A percentile compares a stretch with the other conserved stretches of the same genome.
Evolutionary conservation across 441 rosid species (phyloP).

Genomic region (Macaranga tanarius): DNA sequence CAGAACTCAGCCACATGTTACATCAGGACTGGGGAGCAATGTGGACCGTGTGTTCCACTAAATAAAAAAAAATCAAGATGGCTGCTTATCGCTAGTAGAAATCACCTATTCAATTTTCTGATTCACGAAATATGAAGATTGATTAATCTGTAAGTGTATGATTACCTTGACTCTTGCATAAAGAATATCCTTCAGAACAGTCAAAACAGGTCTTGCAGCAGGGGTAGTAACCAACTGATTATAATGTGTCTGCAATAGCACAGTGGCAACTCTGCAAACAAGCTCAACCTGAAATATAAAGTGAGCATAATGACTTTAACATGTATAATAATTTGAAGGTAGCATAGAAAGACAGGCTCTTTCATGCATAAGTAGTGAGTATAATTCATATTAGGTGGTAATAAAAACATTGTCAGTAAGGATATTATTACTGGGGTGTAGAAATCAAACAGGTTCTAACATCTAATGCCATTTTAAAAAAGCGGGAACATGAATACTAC

Average conservation of each 20-base stretch:
- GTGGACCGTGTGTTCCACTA: not conserved
- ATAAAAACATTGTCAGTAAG: not conserved
- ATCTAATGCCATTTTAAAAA: not conserved
- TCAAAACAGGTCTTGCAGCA: constrained; percentile 68
- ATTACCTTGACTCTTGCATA: constrained; percentile 76
- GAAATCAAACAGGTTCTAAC: not conserved
- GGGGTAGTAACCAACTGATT: constrained; percentile 81
- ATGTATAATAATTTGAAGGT: not conserved
- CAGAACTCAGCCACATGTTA: not conserved
- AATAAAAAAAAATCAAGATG: not conserved
- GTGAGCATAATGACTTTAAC: not conserved
- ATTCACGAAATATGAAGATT: not conserved
- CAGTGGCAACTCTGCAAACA: constrained; percentile 70
- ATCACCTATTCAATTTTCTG: constrained; percentile 1
- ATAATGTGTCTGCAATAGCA: constrained; percentile 74
- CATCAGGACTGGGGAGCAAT: constrained; percentile 5
- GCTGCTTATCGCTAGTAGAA: not conserved
- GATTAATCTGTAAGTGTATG: not conserved
- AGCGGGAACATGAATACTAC: not conserved
- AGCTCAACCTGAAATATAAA: constrained; percentile 65
- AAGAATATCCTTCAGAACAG: constrained; percentile 65
- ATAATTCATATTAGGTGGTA: not conserved
- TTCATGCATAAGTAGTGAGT: not conserved
- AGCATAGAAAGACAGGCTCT: not conserved
- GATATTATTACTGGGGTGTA: not conserved